phyloP scores from a whole-genome alignment of 2,329 filamentous ascomycete genomes.

The Lasiodiplodia sp. region DNA sequence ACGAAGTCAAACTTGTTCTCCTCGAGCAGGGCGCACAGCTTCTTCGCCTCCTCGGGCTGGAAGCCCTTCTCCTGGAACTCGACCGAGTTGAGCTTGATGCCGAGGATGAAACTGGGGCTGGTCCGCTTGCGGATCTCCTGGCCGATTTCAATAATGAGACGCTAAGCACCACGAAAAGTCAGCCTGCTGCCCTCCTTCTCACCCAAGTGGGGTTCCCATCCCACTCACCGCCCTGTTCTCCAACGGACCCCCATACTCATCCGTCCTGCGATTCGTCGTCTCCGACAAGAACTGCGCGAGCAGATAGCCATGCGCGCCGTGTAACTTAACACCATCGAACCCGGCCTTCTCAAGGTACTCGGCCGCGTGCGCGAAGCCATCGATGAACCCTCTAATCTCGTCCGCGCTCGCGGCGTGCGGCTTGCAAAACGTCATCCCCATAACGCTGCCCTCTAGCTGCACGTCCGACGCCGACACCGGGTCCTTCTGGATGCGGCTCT shows the following conservation, averaged over 20 bases:
- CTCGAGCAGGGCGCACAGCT: conserved; percentile 58
- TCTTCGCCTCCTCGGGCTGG: conserved; percentile 55
- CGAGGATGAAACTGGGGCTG: conserved; percentile 54
- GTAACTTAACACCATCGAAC: conserved; percentile 60
- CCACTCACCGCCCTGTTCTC: conserved; percentile 49
- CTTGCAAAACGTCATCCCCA: conserved; percentile 59
- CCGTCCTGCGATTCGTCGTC: conserved; percentile 52
- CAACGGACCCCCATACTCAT: conserved; percentile 55
- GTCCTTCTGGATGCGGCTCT: conserved; percentile 49
- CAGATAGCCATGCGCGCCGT: conserved; percentile 56
- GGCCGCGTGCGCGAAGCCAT: conserved; percentile 65
- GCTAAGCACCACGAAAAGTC: conserved; percentile 37
- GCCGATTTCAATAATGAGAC: conserved; percentile 56
- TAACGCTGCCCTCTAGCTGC: conserved; percentile 43
- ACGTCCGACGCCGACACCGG: conserved; percentile 58
- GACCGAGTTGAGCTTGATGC: conserved; percentile 60
- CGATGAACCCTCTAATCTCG: conserved; percentile 60
- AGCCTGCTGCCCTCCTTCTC: conserved; percentile 22
- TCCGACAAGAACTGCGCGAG: conserved; percentile 54
- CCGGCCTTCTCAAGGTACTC: conserved; percentile 68
- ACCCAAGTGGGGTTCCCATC: conserved; percentile 29
- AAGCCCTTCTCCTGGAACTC: conserved; percentile 50
- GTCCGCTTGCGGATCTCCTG: conserved; percentile 48
- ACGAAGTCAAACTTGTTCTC: conserved; percentile 71
- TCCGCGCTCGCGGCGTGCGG: conserved; percentile 61